Base-by-base conservation (phyloP, 768 basidiomycete genomes). In the Hygrophorus russula region DNA sequence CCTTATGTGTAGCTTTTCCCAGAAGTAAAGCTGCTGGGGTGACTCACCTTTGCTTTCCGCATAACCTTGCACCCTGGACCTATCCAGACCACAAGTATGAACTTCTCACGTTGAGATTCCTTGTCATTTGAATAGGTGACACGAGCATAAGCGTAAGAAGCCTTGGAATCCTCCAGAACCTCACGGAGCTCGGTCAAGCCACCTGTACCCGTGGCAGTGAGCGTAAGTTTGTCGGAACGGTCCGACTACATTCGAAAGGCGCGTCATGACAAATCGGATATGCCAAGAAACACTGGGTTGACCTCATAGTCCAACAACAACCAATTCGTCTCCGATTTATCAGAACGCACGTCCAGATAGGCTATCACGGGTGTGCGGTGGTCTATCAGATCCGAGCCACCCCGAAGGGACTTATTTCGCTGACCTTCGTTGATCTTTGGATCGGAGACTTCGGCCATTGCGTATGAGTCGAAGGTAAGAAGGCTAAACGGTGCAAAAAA, bases 251-350 rank as follows among this genome's bases (percentile, higher is more conserved):
- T 40, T 51, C 15, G 27, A 47, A 41, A 46, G 36, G 37, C 10
- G 18, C 27, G 17, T 47, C 15, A 30, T 33, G 17, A 36, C 39
- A 17, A 44, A 45, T 33, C 5, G 37, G 2, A 35, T 27, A 28
- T 12, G 15, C 20, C 24, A 35, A 29, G 33, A 18, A 28, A 17
- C 28, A 32, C 5, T 24, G 36, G 18, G 8, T 9, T 5, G 34
- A 56, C 81, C 68, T 84, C 82, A 60, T 97, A 98, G 59, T 94
- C 87, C 46, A 96, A 64, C 45, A 97, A 68, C 36, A 93, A 57
- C 91, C 91, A 97, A 59, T 86, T 96, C 27, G 79, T 85, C 24
- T 87, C 84, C 31, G 80, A 71, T 57, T 91, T 91, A 71, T 88
- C 80, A 49, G 69, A 71, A 51, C 92, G 81, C 43, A 96, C 82